A percentile compares a stretch with the other conserved stretches of the same genome.
Evolutionary conservation across 2,329 filamentous ascomycete genomes (phyloP).

Genomic region (Pestalotiopsis sp.): DNA sequence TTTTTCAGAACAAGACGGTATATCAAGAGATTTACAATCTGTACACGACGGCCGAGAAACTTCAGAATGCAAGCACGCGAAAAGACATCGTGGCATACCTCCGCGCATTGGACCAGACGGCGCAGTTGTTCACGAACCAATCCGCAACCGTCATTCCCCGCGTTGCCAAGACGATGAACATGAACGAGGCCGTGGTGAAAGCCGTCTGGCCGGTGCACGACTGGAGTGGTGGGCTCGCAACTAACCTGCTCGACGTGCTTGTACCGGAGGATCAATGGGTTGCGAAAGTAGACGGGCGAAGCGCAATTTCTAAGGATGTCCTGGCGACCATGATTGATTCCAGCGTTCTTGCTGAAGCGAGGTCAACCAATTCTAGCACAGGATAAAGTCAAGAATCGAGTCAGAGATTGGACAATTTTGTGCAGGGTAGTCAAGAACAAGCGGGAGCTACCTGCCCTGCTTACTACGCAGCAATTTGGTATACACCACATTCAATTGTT

Average conservation of each 20-base stretch:
- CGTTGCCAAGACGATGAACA: conserved; percentile 28
- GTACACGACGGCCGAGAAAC: conserved; percentile 34
- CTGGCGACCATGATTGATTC: conserved; percentile 25
- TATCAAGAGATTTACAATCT: conserved; percentile 39
- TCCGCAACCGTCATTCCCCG: conserved; percentile 28
- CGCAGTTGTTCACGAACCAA: conserved; percentile 29
- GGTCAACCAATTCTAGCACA: conserved; percentile 2
- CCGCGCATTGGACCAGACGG: conserved; percentile 31
- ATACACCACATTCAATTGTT: too few species aligned
- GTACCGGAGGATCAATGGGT: conserved; percentile 31
- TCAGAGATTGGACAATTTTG: too few species aligned
- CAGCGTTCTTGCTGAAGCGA: conserved; percentile 24
- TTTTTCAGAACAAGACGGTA: conserved; percentile 32
- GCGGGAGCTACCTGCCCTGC: too few species aligned
- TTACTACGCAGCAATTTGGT: too few species aligned
- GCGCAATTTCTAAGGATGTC: conserved; percentile 19
- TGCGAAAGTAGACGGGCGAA: conserved; percentile 18
- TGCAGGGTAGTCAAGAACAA: too few species aligned
- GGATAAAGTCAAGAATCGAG: neutral
- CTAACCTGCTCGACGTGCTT: conserved; percentile 29
- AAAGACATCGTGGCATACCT: conserved; percentile 34
- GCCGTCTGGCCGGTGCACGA: conserved; percentile 31
- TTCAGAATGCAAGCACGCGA: conserved; percentile 29
- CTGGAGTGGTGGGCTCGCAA: conserved; percentile 29
- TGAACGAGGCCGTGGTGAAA: conserved; percentile 24